Evolutionary conservation across 2,329 filamentous ascomycete species (phyloP).

Genomic region (Colletotrichum chrysophilum): DNA sequence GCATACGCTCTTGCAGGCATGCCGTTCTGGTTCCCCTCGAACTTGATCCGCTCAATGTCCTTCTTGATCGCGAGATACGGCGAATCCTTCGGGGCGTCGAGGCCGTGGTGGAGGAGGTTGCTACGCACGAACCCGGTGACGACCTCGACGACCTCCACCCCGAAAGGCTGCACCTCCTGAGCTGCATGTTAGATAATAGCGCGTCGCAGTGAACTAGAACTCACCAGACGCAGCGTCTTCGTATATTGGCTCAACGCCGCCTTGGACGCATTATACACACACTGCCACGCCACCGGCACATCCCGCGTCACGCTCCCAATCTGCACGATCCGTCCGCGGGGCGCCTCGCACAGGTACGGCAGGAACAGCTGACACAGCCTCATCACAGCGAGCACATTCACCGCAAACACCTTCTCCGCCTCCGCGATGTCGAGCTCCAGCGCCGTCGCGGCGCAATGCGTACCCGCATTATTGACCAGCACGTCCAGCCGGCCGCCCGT

Average conservation of each 20-base stretch:
- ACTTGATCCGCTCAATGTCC: neutral
- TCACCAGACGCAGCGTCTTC: neutral
- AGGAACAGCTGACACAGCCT: neutral
- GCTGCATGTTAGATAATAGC: too few relatives aligned
- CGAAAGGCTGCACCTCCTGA: neutral
- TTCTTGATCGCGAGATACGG: neutral
- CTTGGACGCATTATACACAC: constrained; percentile 22
- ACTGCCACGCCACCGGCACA: constrained; percentile 16
- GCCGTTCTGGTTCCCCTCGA: neutral
- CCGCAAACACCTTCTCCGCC: neutral
- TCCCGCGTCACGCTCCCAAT: constrained; percentile 13
- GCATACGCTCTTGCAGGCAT: neutral
- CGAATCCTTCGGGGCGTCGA: neutral
- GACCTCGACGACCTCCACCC: neutral
- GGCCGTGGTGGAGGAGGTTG: neutral
- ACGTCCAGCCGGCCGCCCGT: neutral
- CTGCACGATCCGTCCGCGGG: constrained; percentile 18
- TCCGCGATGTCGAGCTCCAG: neutral
- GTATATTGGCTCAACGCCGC: neutral
- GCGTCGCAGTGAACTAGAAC: neutral
- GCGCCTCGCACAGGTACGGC: neutral
- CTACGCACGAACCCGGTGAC: neutral
- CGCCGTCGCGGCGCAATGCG: neutral
- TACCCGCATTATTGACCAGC: neutral
- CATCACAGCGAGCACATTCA: neutral